These are phyloP conservation scores for Alisma plantagoaquatica DNA, from an alignment of 106 monocot genomes.

Conservation along the genomic window DNA sequence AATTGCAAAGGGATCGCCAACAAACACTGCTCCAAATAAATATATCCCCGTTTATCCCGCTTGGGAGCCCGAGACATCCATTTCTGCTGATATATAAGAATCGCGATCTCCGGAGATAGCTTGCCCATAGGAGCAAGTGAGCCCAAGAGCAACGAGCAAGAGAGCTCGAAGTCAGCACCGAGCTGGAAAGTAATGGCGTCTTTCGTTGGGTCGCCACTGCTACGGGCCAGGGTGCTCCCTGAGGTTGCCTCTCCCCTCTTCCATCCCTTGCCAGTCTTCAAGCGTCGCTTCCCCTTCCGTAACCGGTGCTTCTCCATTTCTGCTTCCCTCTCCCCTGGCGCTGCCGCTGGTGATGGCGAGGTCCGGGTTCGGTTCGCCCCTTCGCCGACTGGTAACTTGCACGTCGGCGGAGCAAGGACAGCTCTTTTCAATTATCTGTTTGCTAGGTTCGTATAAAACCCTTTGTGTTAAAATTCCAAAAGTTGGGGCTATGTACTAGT, in stretches of 20 bases:
- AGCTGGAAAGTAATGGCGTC: too few relatives aligned
- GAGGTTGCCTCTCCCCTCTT: conserved; percentile 18
- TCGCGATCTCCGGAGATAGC: too few relatives aligned
- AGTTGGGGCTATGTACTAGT: too few relatives aligned
- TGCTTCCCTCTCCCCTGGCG: conserved; percentile 15
- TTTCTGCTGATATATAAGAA: too few relatives aligned
- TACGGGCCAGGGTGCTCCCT: conserved; percentile 32
- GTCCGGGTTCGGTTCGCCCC: conserved; percentile 74
- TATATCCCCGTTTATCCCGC: too few relatives aligned
- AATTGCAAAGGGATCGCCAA: too few relatives aligned
- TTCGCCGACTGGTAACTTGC: conserved; percentile 68
- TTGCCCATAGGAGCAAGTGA: too few relatives aligned
- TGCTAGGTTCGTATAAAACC: conserved; percentile 54
- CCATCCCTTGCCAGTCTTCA: conserved; percentile 10
- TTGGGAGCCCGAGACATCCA: too few relatives aligned
- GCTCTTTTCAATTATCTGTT: conserved; percentile 76
- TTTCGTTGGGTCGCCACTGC: conserved; percentile 27
- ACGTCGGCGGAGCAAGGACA: conserved; percentile 70
- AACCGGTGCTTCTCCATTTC: conserved; percentile 22
- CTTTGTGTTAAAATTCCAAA: too few relatives aligned
- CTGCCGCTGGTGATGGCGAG: conserved; percentile 25
- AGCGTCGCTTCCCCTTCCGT: conserved; percentile 11
- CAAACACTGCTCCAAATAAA: too few relatives aligned
- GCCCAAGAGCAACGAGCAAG: too few relatives aligned
- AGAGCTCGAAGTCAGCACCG: too few relatives aligned